A percentile compares a stretch with the other conserved stretches of the same genome.
phyloP scores from a whole-genome alignment of 257 asterid genomes.

The Solanum pennellii region DNA sequence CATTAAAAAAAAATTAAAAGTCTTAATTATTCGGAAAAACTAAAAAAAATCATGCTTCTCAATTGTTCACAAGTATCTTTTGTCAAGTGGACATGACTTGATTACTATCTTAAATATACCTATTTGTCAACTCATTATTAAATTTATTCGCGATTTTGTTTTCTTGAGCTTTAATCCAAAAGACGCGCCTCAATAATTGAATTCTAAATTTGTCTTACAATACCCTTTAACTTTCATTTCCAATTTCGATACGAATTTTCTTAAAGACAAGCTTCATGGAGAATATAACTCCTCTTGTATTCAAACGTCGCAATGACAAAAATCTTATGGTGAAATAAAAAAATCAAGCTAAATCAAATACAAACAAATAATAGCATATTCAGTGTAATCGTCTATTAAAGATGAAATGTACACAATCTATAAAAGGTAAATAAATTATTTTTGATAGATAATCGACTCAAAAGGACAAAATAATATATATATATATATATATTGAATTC shows the following conservation, averaged over 20 bases:
- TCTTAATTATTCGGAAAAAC: background rate
- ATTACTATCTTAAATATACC: background rate
- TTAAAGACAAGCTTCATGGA: background rate
- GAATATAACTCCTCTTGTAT: background rate
- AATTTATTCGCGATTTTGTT: background rate
- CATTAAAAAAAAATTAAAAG: no score
- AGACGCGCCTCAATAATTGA: background rate
- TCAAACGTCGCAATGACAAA: background rate
- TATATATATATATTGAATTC: background rate
- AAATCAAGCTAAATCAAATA: background rate
- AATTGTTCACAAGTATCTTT: background rate
- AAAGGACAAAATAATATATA: background rate
- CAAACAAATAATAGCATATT: background rate
- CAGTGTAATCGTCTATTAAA: no score
- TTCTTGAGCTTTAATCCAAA: background rate
- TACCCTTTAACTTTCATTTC: no score
- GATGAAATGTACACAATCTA: accelerated
- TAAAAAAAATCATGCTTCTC: background rate
- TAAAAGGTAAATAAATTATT: background rate
- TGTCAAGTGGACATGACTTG: background rate
- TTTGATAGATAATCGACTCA: accelerated
- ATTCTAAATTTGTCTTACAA: background rate
- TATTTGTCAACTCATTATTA: background rate
- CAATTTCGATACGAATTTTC: background rate
- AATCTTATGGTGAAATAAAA: background rate